Evolutionary conservation across 805 yeast species (phyloP).

Genomic region (Cyberlindnera americana): DNA sequence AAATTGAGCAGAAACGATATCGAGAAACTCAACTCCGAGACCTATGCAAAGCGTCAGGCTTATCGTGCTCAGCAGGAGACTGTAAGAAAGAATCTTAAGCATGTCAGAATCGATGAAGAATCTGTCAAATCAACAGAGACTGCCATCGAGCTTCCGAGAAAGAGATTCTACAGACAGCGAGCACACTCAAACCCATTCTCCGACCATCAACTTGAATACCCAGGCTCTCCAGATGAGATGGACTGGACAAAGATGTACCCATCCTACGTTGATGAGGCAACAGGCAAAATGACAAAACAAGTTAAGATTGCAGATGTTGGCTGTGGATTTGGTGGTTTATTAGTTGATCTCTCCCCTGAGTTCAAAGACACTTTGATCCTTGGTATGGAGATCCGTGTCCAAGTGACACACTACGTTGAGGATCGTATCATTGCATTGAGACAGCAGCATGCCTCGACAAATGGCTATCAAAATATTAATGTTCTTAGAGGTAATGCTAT

Average conservation of each 20-base stretch:
- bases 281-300: constrained; percentile 40
- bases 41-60: constrained; percentile 33
- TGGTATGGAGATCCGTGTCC: constrained; percentile 98
- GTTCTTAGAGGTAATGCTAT: constrained; percentile 94
- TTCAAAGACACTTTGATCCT: constrained; percentile 72
- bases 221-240: constrained; percentile 76
- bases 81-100: constrained; percentile 43
- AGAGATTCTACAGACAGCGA: constrained; percentile 89
- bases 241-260: constrained; percentile 84
- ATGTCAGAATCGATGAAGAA: constrained; percentile 40
- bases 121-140: constrained; percentile 21
- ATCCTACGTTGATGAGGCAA: constrained; percentile 42
- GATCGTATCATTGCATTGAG: constrained; percentile 91
- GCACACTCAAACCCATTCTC: constrained; percentile 98
- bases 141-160: constrained; percentile 69
- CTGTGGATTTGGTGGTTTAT: constrained; percentile 94
- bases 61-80: constrained; percentile 47
- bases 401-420: constrained; percentile 95
- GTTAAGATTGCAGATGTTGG: constrained; percentile 96
- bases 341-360: constrained; percentile 72
- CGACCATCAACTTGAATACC: constrained; percentile 90
- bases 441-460: constrained; percentile 33
- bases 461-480: constrained; percentile 73
- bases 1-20: constrained; percentile 20
- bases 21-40: constrained; percentile 22